Evolutionary conservation across 2,329 filamentous ascomycete species (phyloP).

Genomic region (Phoma sp.): DNA sequence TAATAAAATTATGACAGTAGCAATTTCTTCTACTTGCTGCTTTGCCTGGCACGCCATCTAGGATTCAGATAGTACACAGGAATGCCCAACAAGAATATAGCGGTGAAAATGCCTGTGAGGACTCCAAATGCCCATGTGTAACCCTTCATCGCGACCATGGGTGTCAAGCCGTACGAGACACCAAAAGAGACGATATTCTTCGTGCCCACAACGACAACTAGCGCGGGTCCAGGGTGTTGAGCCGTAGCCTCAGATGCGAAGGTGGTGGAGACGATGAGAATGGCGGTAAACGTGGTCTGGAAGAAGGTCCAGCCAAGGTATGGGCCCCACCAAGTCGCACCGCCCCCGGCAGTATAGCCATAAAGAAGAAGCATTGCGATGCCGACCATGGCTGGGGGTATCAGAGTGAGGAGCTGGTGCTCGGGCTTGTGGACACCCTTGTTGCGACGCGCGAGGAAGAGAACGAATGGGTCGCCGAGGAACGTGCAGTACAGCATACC

Average conservation of each 20-base stretch:
- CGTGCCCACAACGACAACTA: neutral
- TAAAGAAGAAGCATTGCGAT: neutral
- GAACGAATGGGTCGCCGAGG: neutral
- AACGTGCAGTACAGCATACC: neutral
- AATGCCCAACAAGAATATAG: neutral
- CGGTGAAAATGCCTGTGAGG: neutral
- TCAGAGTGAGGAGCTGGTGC: neutral
- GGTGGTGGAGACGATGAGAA: neutral
- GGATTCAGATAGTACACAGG: neutral
- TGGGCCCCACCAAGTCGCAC: neutral
- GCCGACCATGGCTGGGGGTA: neutral
- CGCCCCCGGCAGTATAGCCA: neutral
- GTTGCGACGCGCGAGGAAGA: neutral
- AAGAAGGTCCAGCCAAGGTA: neutral
- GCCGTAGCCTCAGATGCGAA: neutral
- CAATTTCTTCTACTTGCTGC: neutral
- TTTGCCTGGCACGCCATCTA: neutral
- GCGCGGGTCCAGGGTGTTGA: neutral
- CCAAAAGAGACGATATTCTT: neutral
- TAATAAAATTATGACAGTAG: no score
- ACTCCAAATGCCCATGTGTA: neutral
- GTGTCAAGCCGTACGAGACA: neutral
- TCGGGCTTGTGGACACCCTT: neutral
- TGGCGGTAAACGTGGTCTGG: neutral
- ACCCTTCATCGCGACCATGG: neutral